phyloP scores from a whole-genome alignment of 148 eudicot genomes.

The Vaccinium myrtillus region DNA sequence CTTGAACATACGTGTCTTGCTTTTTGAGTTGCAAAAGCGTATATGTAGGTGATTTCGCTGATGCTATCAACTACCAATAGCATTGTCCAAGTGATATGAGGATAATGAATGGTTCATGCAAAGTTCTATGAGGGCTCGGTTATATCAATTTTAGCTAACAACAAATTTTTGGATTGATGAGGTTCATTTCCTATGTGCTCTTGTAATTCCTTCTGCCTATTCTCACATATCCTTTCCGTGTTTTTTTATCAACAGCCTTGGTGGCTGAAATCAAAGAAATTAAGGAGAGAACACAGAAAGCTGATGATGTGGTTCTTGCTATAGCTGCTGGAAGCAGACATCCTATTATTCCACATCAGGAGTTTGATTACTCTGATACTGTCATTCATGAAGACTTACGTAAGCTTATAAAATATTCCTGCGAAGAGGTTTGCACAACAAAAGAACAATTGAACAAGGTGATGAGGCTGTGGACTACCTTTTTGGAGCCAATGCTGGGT shows the following conservation, averaged over 20 bases:
- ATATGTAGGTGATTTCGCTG: not conserved
- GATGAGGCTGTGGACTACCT: constrained; percentile 78
- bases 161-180: not conserved
- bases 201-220: not conserved
- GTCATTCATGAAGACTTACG: constrained; percentile 78
- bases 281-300: constrained; percentile 69
- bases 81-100: not conserved
- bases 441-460: constrained; percentile 86
- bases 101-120: not conserved
- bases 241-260: constrained; percentile 54
- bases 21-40: not conserved
- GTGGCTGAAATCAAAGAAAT: constrained; percentile 81
- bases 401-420: constrained; percentile 76
- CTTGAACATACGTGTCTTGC: too few relatives aligned
- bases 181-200: not conserved
- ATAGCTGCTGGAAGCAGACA: constrained; percentile 80
- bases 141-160: not conserved
- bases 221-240: constrained; percentile 14
- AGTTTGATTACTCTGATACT: constrained; percentile 59
- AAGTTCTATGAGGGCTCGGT: not conserved
- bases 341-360: constrained; percentile 60
- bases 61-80: not conserved
- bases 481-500: constrained; percentile 82
- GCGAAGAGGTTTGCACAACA: constrained; percentile 77
- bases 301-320: constrained; percentile 66